Conservation (phyloP, 2,329 filamentous ascomycete genomes). For the Teratosphaeria epicoccoides region DNA sequence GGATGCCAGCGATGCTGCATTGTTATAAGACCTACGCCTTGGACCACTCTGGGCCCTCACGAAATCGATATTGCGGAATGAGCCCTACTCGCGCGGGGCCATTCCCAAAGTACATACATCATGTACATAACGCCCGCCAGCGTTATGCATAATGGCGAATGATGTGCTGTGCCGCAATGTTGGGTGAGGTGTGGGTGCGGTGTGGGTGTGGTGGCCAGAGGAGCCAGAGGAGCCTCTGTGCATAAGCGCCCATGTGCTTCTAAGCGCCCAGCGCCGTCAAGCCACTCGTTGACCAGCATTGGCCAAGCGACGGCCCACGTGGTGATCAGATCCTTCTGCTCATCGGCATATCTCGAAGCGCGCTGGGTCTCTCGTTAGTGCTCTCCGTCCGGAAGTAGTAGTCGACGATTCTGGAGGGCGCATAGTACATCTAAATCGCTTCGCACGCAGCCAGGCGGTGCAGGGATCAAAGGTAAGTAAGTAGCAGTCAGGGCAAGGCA, state of each 20-base stretch:
- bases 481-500: too few species aligned
- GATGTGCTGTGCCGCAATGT: slow-evolving; percentile 15
- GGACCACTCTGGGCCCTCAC: not conserved
- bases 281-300: not conserved
- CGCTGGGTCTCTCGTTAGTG: not conserved
- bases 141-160: slow-evolving; percentile 13
- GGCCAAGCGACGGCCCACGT: not conserved
- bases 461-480: too few species aligned
- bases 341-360: not conserved
- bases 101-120: slow-evolving; percentile 6
- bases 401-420: too few species aligned
- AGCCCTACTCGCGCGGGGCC: slow-evolving; percentile 10
- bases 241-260: not conserved
- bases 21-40: slow-evolving; percentile 1
- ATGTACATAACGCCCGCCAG: not conserved
- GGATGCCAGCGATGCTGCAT: not conserved
- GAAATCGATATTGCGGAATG: slow-evolving; percentile 1
- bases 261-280: not conserved
- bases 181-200: not conserved
- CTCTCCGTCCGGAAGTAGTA: not conserved
- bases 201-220: too few species aligned
- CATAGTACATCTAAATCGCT: too few species aligned
- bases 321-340: not conserved
- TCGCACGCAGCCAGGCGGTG: too few species aligned
- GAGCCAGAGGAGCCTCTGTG: not conserved